Percentiles rank a stretch among this genome's conserved stretches.
Conservation (phyloP, 2,329 filamentous ascomycete species). For the Cercospora sojina region DNA sequence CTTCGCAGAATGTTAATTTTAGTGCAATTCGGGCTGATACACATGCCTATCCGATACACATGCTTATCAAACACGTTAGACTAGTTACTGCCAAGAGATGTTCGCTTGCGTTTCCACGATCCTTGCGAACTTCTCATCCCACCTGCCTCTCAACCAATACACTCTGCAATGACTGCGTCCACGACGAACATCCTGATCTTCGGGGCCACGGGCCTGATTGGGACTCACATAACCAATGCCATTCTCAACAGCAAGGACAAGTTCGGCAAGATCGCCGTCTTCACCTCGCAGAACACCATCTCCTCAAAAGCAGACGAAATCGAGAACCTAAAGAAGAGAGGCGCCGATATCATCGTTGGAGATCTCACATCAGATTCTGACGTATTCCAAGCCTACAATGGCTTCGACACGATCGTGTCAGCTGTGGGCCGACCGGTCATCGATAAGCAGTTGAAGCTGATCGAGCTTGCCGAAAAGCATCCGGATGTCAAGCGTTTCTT, state of each 20-base stretch:
- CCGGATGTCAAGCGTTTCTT: constrained; percentile 61
- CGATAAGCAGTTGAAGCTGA: constrained; percentile 60
- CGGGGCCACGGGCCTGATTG: constrained; percentile 55
- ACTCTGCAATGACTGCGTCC: constrained; percentile 17
- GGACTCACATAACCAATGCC: constrained; percentile 52
- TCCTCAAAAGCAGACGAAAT: constrained; percentile 53
- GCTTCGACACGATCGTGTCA: constrained; percentile 64
- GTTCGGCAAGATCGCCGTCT: constrained; percentile 56
- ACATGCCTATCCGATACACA: too few species aligned
- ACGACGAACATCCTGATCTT: constrained; percentile 52
- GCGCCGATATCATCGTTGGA: constrained; percentile 57
- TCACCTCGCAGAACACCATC: constrained; percentile 56
- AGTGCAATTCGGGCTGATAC: too few species aligned
- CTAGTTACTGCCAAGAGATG: not conserved
- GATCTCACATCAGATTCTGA: constrained; percentile 54
- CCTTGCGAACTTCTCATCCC: constrained; percentile 7
- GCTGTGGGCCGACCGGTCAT: constrained; percentile 65
- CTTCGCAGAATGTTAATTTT: too few species aligned
- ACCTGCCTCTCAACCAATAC: not conserved
- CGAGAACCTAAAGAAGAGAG: constrained; percentile 47
- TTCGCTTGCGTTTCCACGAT: not conserved
- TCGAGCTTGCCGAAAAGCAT: constrained; percentile 58
- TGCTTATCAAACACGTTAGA: too few species aligned
- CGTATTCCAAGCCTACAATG: constrained; percentile 56
- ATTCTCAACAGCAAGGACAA: constrained; percentile 48